Evolutionary conservation across 2,329 filamentous ascomycete genomes (phyloP), one percentile per base, ranked within the genome.

Genomic region (Colletotrichum gigasporum): DNA sequence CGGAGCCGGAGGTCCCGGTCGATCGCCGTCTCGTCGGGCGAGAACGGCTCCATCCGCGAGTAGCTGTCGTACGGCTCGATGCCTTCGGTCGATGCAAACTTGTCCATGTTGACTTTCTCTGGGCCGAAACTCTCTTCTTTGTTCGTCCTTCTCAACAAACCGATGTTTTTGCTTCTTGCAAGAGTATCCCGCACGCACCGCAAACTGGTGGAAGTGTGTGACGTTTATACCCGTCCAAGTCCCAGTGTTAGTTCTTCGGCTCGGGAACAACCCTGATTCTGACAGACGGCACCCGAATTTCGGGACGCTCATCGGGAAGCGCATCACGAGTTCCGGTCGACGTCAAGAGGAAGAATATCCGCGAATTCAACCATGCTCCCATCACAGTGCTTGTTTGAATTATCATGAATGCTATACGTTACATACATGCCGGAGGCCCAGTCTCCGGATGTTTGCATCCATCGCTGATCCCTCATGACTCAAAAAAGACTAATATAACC

Each of bases 1-100:
- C 62, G 56, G 56, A 65, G 62, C 56, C 62, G 62, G 35, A 65
- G 62, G 57, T 65, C 56, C 56, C 62, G 62, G 24, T 45, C 48
- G 34, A 65, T 65, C n/a, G 62, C 56, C 62, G 56, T 53, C 56
- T 65, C 56, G 42, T 28, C 44, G 32, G 48, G 48, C 35, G 56
- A 54, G 48, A 65, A 65, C 50, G 62, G 62, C 35, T 54, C 47
- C 62, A 61, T 53, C 34, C 28, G 56, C 35, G 62, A 65, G 56
- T 65, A 65, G 50, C 56, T 65, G 28, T 65, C 62, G 56, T 55
- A 37, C 34, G 56, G 56, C 57, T 65, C 56, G 11, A 62, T 14
- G 48, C 62, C 56, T 32, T 61, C 62, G 16, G 56, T 65, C 3
- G 56, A 34, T n/a, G 56, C 48, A 9, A 55, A 55, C 8, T 45